Conservation (phyloP, 495 filamentous ascomycete genomes). For the Penicillium taxi region DNA sequence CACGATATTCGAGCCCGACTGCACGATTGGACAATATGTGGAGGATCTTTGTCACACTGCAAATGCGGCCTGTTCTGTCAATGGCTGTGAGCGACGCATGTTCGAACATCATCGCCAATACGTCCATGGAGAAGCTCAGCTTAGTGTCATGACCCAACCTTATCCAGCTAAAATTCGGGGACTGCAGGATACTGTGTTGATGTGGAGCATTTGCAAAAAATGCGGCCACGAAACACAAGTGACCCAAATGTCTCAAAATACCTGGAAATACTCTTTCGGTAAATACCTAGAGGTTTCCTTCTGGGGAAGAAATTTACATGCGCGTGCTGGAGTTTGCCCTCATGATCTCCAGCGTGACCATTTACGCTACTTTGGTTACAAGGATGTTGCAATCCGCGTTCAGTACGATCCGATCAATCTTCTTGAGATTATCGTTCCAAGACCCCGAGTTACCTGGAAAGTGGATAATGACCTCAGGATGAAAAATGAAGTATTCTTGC, state of each 20-base stretch:
- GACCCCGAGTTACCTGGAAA: constrained; percentile 89
- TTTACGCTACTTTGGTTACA: constrained; percentile 83
- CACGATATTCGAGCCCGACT: constrained; percentile 68
- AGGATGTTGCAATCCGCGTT: constrained; percentile 74
- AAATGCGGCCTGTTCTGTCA: constrained; percentile 64
- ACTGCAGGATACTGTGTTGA: constrained; percentile 72
- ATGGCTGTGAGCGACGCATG: constrained; percentile 85
- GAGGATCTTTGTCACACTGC: constrained; percentile 79
- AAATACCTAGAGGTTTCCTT: constrained; percentile 97
- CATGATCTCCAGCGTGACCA: constrained; percentile 92
- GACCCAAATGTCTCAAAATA: constrained; percentile 87
- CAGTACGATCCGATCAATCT: constrained; percentile 89
- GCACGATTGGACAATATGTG: constrained; percentile 89
- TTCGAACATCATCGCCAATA: constrained; percentile 93
- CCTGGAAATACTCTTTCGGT: constrained; percentile 97
- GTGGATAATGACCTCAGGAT: constrained; percentile 85
- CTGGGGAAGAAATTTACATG: constrained; percentile 78
- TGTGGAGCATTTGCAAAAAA: constrained; percentile 96
- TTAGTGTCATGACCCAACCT: constrained; percentile 80
- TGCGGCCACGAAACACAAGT: constrained; percentile 85
- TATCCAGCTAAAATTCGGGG: constrained; percentile 62
- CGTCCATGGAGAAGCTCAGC: constrained; percentile 89
- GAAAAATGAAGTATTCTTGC: constrained; percentile 83
- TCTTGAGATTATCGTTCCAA: constrained; percentile 91
- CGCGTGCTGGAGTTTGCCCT: constrained; percentile 74